phyloP scores from a whole-genome alignment of 768 basidiomycete genomes.

The Leccinum arenicola region DNA sequence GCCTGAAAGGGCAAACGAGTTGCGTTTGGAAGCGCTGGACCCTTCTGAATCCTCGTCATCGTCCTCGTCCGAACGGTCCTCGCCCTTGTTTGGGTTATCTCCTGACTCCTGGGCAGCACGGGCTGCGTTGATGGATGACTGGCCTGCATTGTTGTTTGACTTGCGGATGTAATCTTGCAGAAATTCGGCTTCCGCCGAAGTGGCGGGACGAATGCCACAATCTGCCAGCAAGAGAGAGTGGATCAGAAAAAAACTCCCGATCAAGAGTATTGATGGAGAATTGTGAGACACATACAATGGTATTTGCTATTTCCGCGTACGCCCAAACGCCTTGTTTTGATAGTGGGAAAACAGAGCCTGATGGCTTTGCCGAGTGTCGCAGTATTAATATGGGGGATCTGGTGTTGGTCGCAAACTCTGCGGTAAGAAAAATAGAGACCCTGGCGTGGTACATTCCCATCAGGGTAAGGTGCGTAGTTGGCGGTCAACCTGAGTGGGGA shows the following conservation, averaged over 20 bases:
- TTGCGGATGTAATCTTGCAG: constrained; percentile 90
- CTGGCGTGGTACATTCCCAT: constrained; percentile 91
- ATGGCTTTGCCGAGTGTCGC: constrained; percentile 95
- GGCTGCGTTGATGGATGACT: constrained; percentile 71
- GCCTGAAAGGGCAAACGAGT: constrained; percentile 63
- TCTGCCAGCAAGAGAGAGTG: constrained; percentile 43
- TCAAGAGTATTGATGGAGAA: constrained; percentile 32
- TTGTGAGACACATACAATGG: constrained; percentile 65
- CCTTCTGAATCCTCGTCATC: constrained; percentile 86
- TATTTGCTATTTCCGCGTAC: constrained; percentile 96
- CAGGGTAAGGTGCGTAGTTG: constrained; percentile 88
- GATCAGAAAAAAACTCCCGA: constrained; percentile 30
- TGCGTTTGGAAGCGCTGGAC: constrained; percentile 71
- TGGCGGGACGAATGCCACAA: constrained; percentile 91
- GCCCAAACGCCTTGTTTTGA: constrained; percentile 91
- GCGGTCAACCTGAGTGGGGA: constrained; percentile 70
- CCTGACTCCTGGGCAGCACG: constrained; percentile 68
- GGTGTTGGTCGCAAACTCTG: constrained; percentile 88
- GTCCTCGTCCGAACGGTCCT: constrained; percentile 79
- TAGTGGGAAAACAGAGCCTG: constrained; percentile 87
- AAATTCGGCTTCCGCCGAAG: constrained; percentile 87
- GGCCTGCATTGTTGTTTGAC: constrained; percentile 82
- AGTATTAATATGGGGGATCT: constrained; percentile 92
- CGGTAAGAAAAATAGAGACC: constrained; percentile 93
- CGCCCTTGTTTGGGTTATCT: constrained; percentile 56